Percentiles rank a stretch among this genome's conserved stretches.
Evolutionary conservation across 2,329 filamentous ascomycete species (phyloP).

Genomic region (Sarocladium brachiariae): DNA sequence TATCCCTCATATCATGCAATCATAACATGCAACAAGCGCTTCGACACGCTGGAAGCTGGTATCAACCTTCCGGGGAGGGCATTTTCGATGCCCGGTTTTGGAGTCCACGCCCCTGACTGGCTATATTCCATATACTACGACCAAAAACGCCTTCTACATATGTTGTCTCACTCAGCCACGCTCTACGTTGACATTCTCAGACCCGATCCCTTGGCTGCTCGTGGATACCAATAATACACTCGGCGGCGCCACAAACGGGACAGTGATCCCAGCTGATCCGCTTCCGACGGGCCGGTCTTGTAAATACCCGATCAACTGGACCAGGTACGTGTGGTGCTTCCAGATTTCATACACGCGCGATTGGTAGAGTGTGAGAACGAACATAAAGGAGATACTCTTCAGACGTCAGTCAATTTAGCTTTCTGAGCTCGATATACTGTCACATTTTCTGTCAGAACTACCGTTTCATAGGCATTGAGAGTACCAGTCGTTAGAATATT

Average conservation of each 20-base stretch:
- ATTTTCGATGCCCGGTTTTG: constrained; percentile 52
- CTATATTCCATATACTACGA: not conserved
- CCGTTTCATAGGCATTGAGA: not conserved
- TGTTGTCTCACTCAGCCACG: constrained; percentile 3
- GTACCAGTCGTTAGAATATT: constrained; percentile 1
- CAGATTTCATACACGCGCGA: no score
- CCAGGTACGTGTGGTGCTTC: no score
- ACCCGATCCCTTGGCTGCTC: constrained; percentile 1
- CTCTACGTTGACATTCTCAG: not conserved
- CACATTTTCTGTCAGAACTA: no score
- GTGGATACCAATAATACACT: constrained; percentile 5
- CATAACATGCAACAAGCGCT: no score
- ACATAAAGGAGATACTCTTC: no score
- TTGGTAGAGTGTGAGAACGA: no score
- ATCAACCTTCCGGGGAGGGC: constrained; percentile 43
- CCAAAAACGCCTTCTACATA: not conserved
- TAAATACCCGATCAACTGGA: no score
- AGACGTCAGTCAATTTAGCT: no score
- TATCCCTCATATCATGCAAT: constrained; percentile 41
- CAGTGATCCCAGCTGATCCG: no score
- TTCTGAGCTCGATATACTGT: no score
- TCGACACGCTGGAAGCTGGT: constrained; percentile 46
- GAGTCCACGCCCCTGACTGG: not conserved
- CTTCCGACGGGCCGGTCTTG: no score
- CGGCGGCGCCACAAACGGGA: not conserved